phyloP scores from a whole-genome alignment of 1,284 basidiomycete species.

The Rhizopogon parksii region DNA sequence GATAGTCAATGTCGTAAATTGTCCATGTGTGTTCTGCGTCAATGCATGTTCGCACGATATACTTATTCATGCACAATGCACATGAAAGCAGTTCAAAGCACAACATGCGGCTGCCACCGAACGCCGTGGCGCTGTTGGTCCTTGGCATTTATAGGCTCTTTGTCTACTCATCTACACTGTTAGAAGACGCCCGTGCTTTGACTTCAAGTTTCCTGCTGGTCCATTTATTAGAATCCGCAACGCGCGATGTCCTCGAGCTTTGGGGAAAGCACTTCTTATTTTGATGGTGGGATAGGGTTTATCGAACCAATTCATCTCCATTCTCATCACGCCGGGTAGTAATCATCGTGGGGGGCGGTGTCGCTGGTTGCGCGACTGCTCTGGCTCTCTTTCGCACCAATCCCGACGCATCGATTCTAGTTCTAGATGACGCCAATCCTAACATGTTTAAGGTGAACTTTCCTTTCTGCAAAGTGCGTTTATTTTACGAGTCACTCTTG shows the following conservation, averaged over 20 bases:
- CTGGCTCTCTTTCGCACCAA: slow-evolving; percentile 16
- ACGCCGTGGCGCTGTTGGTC: too few relatives aligned
- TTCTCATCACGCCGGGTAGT: slow-evolving; percentile 11
- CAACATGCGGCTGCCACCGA: too few relatives aligned
- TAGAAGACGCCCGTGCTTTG: too few relatives aligned
- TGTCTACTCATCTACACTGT: too few relatives aligned
- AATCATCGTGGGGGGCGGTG: slow-evolving; percentile 26
- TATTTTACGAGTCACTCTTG: background rate
- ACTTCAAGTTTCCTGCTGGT: too few relatives aligned
- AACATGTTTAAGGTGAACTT: slow-evolving; percentile 20
- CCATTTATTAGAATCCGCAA: background rate
- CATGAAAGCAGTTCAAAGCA: too few relatives aligned
- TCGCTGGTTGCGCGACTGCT: slow-evolving; percentile 27
- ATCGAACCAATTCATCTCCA: background rate
- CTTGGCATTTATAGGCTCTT: too few relatives aligned
- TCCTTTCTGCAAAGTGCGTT: background rate
- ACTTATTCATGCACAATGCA: too few relatives aligned
- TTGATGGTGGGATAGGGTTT: background rate
- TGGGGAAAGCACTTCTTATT: background rate
- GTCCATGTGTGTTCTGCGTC: too few relatives aligned
- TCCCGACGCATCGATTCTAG: slow-evolving; percentile 15
- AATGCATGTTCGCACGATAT: too few relatives aligned
- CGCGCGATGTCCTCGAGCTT: background rate
- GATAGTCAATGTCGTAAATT: too few relatives aligned
- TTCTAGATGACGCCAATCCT: slow-evolving; percentile 28